Evolutionary conservation across 2,329 filamentous ascomycete genomes (phyloP), one percentile per base, ranked within the genome.

Genomic region (Cryphonectria nitschkei): DNA sequence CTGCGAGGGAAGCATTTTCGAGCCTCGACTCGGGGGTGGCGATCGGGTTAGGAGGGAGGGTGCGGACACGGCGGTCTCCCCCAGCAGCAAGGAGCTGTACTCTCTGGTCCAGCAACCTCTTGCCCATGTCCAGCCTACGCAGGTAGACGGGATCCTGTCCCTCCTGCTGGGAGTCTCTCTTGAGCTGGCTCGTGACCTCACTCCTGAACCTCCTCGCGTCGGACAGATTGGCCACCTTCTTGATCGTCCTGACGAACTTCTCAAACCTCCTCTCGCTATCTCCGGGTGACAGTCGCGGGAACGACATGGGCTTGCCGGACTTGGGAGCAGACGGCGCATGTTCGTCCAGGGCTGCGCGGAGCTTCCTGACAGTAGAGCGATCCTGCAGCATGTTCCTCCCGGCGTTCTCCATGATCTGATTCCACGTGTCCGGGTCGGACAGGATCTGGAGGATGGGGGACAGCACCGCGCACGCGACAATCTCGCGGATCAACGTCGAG

Each of bases 361-460:
- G 87, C 79, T 94, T 97, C 70, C 93, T 91, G 54, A 99, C 95
- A 0, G 95, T 98, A 74, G 97, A 98, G 52, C 97, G 90, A 79
- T 99, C 97, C 80, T 98, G 96, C 58, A 99, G 86, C 84, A 97
- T 92, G 37, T 92, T 92, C 65, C 93, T 90, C 26, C 94, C 92
- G 80, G 91, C 94, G 69, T 91, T 95, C 80, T 98, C 95, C 86
- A 98, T 94, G 72, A 97, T 81, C 80, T 98, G 95, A 77, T 99
- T 98, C 95, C 95, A 99, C 11, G 92, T 97, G 82, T 99, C 97
- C 1, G 97, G 95, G 75, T 99, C 95, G 6, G 93, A 89, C 26
- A 99, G 84, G 73, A 94, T 84, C 76, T 92, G 90, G 78, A 98
- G 86, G 32, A 97, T 83, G 0, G 96, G 96, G 58, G 90, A 90